Evolutionary conservation across 441 rosid species (phyloP), one percentile per base, ranked within the genome.

Genomic region (Capsella rubella): DNA sequence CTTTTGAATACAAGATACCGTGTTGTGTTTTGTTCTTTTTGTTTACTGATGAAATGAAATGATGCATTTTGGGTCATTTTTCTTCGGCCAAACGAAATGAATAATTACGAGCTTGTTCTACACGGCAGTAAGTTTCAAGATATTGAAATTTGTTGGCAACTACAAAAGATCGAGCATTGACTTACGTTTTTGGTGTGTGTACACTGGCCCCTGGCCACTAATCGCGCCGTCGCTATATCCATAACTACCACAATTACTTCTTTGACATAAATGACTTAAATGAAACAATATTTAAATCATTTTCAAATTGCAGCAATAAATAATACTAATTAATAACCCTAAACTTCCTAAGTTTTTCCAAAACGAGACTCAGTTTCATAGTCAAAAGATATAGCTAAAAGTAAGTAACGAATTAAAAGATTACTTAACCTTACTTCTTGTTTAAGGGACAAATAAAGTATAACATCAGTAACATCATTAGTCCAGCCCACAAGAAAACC

Each of bases 181-280:
- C 77, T 57, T 65, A 56, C 27, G 5, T 13, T 64, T 64, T 15
- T 45, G 64, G 31, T 60, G 51, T 45, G 37, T 52, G 57, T 12
- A 25, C 39, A 49, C 28, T 16, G 28, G 6, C 74, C 39, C 18
- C 28, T 16, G 28, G 6, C 74, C 65, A 64, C 39, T 45, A 64
- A 37, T 34, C 7, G 32, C 5, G 3, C 8, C 25, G 40, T 56
- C 72, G 29, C 64, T 56, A 27, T 56, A 37, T 37, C 40, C n/a
- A 16, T 5, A 63, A 25, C 27, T 21, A 64, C 43, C 43, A 16
- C 15, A 8, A 65, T 56, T 35, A 25, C 71, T 31, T 47, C 18
- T 46, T 64, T 65, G 58, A 56, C 57, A 25, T 8, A 8, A 6
- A 18, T 15, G 6, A 34, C 12, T 34, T 6, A 3, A 11, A 3